Percentiles rank a stretch among this genome's conserved stretches.
phyloP scores from a whole-genome alignment of 2,329 filamentous ascomycete species.

The Bipolaris victoriae region DNA sequence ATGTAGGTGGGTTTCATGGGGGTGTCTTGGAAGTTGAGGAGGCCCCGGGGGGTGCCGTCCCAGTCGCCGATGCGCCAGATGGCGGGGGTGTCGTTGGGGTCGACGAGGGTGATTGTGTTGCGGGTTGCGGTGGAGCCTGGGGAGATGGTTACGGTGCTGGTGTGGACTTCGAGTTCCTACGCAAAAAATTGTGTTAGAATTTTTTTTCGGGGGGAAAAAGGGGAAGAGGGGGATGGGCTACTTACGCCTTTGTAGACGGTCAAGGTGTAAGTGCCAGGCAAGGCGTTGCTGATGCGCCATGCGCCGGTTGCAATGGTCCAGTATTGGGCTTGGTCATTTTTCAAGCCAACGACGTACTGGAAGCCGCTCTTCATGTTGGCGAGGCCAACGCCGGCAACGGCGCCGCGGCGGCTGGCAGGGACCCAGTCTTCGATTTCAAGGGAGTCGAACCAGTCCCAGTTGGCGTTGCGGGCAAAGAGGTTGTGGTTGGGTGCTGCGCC shows the following conservation, averaged over 20 bases:
- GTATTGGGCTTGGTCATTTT: conserved; percentile 48
- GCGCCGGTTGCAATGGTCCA: conserved; percentile 46
- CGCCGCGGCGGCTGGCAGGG: conserved; percentile 24
- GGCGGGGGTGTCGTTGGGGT: conserved; percentile 53
- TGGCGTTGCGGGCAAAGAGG: conserved; percentile 31
- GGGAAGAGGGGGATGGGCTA: neutral
- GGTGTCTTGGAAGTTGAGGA: conserved; percentile 60
- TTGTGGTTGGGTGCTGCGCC: conserved; percentile 46
- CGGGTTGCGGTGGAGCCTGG: conserved; percentile 55
- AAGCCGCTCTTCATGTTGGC: conserved; percentile 50
- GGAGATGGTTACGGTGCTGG: conserved; percentile 51
- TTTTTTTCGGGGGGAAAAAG: neutral
- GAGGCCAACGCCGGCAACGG: conserved; percentile 34
- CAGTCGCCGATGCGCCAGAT: conserved; percentile 69
- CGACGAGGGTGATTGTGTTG: conserved; percentile 57
- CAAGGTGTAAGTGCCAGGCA: conserved; percentile 68
- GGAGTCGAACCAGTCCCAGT: conserved; percentile 31
- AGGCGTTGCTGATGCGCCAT: conserved; percentile 67
- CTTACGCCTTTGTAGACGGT: conserved; percentile 61
- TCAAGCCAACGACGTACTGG: conserved; percentile 49
- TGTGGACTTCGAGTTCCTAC: conserved; percentile 36
- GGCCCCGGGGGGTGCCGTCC: conserved; percentile 63
- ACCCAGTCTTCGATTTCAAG: conserved; percentile 34
- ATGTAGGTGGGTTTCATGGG: conserved; percentile 53
- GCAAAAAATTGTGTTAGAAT: neutral